Evolutionary conservation across 2,329 filamentous ascomycete genomes (phyloP).

Genomic region (Microsporum audouinii): DNA sequence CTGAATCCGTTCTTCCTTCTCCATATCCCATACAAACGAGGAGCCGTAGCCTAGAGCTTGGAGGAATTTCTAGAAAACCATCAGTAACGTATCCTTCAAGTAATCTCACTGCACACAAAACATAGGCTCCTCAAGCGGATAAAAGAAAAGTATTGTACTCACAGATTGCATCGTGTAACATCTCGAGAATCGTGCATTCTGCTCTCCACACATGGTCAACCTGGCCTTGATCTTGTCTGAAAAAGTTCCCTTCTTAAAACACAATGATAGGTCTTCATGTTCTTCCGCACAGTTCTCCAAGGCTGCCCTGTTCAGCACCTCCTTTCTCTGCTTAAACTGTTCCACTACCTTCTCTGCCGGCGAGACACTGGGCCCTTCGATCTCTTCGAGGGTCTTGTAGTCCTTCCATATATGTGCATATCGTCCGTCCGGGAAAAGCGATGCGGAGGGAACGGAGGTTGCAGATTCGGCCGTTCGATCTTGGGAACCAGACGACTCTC

Average conservation of each 20-base stretch:
- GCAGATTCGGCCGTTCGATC: constrained; percentile 13
- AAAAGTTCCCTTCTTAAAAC: constrained; percentile 63
- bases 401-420: constrained; percentile 88
- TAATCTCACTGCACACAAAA: not conserved
- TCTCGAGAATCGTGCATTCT: constrained; percentile 66
- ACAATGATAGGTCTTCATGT: constrained; percentile 70
- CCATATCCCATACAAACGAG: constrained; percentile 50
- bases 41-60: constrained; percentile 81
- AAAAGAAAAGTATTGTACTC: constrained; percentile 19
- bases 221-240: constrained; percentile 42
- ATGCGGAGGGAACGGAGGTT: constrained; percentile 37
- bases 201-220: constrained; percentile 67
- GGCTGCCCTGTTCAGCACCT: constrained; percentile 65
- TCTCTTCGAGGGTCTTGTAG: constrained; percentile 60
- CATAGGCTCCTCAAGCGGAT: not conserved
- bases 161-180: constrained; percentile 85
- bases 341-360: constrained; percentile 75
- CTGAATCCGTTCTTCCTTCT: constrained; percentile 77
- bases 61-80: constrained; percentile 56
- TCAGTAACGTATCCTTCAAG: not conserved
- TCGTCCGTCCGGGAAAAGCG: constrained; percentile 56
- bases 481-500: not conserved
- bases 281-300: constrained; percentile 89
- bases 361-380: constrained; percentile 62
- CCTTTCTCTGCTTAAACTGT: constrained; percentile 70